Conservation (phyloP, 306 rosid genomes). For the Ormosia emarginata region DNA sequence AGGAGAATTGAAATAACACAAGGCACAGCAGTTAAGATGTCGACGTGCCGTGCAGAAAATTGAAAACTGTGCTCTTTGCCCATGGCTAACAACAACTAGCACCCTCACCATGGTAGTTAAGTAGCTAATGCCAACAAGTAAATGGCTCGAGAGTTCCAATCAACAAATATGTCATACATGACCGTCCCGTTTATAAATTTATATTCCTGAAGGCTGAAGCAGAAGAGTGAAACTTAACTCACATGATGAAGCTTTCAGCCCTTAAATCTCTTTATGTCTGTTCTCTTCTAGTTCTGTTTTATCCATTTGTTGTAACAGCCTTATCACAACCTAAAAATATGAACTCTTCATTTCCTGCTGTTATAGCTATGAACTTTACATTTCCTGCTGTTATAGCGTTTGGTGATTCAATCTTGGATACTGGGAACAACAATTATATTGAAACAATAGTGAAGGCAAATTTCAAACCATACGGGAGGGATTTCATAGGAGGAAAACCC, state of each 20-base stretch:
- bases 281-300: background rate
- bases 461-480: slow-evolving; percentile 30
- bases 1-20: background rate
- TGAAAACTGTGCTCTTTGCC: background rate
- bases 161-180: background rate
- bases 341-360: background rate
- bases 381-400: slow-evolving; percentile 27
- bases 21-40: background rate
- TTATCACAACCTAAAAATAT: background rate
- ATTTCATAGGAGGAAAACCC: slow-evolving; percentile 25
- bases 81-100: background rate
- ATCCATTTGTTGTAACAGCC: slow-evolving; percentile 11
- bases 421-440: slow-evolving; percentile 32
- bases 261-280: background rate
- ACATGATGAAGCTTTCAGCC: slow-evolving; percentile 22
- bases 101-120: background rate
- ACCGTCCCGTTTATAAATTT: background rate
- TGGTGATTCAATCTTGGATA: slow-evolving; percentile 39
- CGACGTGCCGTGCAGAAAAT: background rate
- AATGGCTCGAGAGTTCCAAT: background rate
- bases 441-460: background rate
- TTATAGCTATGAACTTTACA: background rate
- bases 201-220: background rate
- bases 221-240: background rate
- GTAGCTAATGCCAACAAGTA: background rate